Percentiles rank a stretch among this genome's conserved stretches.
These are phyloP conservation scores for Trichoderma hamatum DNA, from an alignment of 2,329 filamentous ascomycete species.

Conservation along the genomic window DNA sequence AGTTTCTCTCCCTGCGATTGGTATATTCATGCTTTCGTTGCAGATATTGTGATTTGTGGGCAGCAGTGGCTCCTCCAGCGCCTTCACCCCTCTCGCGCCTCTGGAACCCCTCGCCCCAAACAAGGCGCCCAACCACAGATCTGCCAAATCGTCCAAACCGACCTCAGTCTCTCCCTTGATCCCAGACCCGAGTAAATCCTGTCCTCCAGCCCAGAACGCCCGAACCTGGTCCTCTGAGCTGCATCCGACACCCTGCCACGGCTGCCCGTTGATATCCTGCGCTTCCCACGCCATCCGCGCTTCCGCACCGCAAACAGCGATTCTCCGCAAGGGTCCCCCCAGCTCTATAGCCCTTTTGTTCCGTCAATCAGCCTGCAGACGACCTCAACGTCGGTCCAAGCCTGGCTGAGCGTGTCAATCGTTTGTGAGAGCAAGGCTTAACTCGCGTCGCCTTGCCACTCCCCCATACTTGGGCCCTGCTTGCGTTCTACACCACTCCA, in stretches of 20 bases:
- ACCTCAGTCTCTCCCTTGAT: slow-evolving; percentile 24
- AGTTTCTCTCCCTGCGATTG: not conserved
- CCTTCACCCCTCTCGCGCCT: slow-evolving; percentile 24
- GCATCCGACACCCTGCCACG: not conserved
- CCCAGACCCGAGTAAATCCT: slow-evolving; percentile 5
- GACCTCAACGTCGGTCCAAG: slow-evolving; percentile 25
- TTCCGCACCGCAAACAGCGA: slow-evolving; percentile 8
- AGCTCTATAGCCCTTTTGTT: not conserved
- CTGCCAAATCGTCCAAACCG: slow-evolving; percentile 25
- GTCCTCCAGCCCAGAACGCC: slow-evolving; percentile 10
- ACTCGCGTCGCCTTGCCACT: slow-evolving; percentile 13
- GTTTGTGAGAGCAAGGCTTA: not conserved
- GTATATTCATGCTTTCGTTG: not conserved
- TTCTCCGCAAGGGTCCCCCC: not conserved
- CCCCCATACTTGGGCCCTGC: slow-evolving; percentile 4
- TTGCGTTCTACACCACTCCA: slow-evolving; percentile 28
- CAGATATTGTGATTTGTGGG: slow-evolving; percentile 23
- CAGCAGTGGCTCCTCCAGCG: slow-evolving; percentile 25
- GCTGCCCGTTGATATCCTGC: slow-evolving; percentile 5
- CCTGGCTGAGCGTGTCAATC: slow-evolving; percentile 14
- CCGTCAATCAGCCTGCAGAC: slow-evolving; percentile 15
- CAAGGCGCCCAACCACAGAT: slow-evolving; percentile 27
- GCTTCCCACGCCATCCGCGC: slow-evolving; percentile 26
- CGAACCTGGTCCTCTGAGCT: not conserved
- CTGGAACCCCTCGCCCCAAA: slow-evolving; percentile 28